Conservation (phyloP, 2,329 filamentous ascomycete genomes). For the Boeremia lycopersici region DNA sequence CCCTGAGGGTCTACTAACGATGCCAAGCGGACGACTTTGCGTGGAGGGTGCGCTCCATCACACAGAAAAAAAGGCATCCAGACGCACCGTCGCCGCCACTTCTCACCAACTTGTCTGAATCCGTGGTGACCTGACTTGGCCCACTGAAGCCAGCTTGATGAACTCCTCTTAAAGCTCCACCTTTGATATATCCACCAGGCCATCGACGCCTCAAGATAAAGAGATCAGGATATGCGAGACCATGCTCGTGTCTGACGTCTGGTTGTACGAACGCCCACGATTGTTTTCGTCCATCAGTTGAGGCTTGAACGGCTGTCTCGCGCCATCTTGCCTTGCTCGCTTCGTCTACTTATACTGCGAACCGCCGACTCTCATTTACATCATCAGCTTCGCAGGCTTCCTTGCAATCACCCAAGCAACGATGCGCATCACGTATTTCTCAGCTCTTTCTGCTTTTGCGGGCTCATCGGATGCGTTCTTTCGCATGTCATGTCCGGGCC, state of each 20-base stretch:
- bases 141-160: constrained; percentile 1
- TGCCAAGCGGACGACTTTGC: not conserved
- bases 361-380: not conserved
- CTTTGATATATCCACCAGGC: not conserved
- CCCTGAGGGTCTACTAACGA: not conserved
- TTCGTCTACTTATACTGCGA: constrained; percentile 7
- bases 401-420: too few species aligned
- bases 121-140: not conserved
- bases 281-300: constrained; percentile 1
- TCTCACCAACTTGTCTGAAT: constrained; percentile 4
- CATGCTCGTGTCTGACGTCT: constrained; percentile 7
- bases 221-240: constrained; percentile 2
- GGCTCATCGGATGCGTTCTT: constrained; percentile 33
- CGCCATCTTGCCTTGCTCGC: not conserved
- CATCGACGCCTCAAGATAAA: constrained; percentile 5
- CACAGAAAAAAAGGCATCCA: not conserved
- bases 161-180: constrained; percentile 3
- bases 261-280: constrained; percentile 12
- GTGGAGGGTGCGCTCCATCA: not conserved
- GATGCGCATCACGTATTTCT: constrained; percentile 25
- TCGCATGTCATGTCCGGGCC: constrained; percentile 35
- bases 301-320: constrained; percentile 6
- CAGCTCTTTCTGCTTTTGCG: constrained; percentile 20
- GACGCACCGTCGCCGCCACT: constrained; percentile 1
- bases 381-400: not conserved